Percentiles rank a stretch among this genome's conserved stretches.
Conservation (phyloP, 2,329 filamentous ascomycete species). For the Botrytis medusae region DNA sequence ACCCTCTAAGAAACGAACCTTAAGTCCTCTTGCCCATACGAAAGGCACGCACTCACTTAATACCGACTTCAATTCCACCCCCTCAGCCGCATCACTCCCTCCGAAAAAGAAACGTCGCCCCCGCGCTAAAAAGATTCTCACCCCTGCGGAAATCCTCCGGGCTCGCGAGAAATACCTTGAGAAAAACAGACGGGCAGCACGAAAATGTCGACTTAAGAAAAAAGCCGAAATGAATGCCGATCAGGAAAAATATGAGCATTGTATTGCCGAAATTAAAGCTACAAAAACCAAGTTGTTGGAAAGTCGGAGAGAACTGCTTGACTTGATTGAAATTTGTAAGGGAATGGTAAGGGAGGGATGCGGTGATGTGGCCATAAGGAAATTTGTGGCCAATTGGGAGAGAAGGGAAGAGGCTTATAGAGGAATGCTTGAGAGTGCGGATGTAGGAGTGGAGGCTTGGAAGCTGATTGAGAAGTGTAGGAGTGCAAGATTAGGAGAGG, state of each 20-base stretch:
- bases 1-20: not conserved
- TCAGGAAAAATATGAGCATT: not conserved
- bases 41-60: not conserved
- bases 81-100: not conserved
- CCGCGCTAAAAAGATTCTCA: constrained; percentile 3
- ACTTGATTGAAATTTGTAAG: constrained; percentile 5
- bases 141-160: not conserved
- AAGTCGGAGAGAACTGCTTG: not conserved
- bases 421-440: not conserved
- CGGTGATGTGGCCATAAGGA: not conserved
- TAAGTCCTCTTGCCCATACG: not conserved
- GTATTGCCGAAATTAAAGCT: not conserved
- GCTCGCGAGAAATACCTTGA: constrained; percentile 4
- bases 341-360: not conserved
- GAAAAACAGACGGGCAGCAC: constrained; percentile 5
- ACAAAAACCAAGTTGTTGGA: not conserved
- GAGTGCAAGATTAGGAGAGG: constrained; percentile 1
- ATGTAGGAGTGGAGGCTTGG: not conserved
- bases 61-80: not conserved
- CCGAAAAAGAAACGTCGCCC: constrained; percentile 8
- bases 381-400: constrained; percentile 5
- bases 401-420: constrained; percentile 9
- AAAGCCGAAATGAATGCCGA: not conserved
- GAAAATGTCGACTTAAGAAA: constrained; percentile 14
- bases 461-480: constrained; percentile 6